These are phyloP conservation scores for Melanopsichium pennsylvanicum DNA, from an alignment of 1,284 basidiomycete genomes.

Conservation along the genomic window DNA sequence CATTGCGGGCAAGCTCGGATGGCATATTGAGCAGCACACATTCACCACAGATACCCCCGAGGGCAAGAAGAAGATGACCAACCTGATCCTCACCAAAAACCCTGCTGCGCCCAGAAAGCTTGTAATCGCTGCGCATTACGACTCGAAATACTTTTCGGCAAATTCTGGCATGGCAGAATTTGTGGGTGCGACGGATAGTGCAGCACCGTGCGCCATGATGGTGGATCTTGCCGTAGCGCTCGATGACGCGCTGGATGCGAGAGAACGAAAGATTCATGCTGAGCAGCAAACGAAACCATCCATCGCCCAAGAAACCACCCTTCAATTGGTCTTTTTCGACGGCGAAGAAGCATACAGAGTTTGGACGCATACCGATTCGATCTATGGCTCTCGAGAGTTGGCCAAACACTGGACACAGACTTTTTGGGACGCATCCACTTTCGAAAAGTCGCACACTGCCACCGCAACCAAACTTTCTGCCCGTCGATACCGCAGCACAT, in stretches of 20 bases:
- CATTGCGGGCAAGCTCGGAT: conserved; percentile 29
- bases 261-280: conserved; percentile 28
- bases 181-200: conserved; percentile 95
- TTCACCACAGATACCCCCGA: conserved; percentile 74
- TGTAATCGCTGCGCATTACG: conserved; percentile 91
- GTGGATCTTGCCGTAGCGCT: conserved; percentile 58
- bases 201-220: conserved; percentile 87
- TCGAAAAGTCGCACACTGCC: conserved; percentile 7
- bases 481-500: conserved; percentile 21
- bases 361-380: conserved; percentile 89
- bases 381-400: conserved; percentile 79
- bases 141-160: conserved; percentile 91
- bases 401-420: conserved; percentile 41
- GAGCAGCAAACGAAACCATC: conserved; percentile 5
- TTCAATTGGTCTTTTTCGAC: conserved; percentile 97
- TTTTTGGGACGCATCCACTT: conserved; percentile 29
- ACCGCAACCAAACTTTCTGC: conserved; percentile 7
- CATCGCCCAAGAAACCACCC: conserved; percentile 76
- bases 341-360: conserved; percentile 93
- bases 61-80: conserved; percentile 82
- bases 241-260: conserved; percentile 50
- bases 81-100: conserved; percentile 88
- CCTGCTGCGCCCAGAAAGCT: conserved; percentile 84
- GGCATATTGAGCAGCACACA: conserved; percentile 53
- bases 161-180: conserved; percentile 74